Percentiles rank a stretch among this genome's conserved stretches.
phyloP scores from a whole-genome alignment of 495 filamentous ascomycete species.

The Penicillium coffeae region DNA sequence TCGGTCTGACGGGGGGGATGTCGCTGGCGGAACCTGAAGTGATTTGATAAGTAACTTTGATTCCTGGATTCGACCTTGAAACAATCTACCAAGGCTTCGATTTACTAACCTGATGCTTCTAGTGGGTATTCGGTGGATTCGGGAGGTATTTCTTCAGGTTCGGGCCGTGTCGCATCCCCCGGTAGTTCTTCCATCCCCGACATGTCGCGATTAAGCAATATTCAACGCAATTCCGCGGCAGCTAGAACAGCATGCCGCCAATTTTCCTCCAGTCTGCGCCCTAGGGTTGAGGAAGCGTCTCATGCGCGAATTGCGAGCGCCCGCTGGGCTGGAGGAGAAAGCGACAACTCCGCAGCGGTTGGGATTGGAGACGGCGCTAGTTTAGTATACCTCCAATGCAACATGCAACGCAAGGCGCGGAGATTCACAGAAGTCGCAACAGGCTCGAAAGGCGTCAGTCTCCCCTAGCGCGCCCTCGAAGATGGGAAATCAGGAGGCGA shows the following conservation, averaged over 20 bases:
- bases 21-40: conserved; percentile 18
- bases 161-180: not conserved
- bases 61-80: too few relatives aligned
- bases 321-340: conserved; percentile 1
- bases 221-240: conserved; percentile 12
- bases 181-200: conserved; percentile 15
- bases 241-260: conserved; percentile 28
- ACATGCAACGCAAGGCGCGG: not conserved
- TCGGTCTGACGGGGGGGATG: conserved; percentile 16
- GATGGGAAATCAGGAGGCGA: not conserved
- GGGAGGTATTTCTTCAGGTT: not conserved
- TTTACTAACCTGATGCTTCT: conserved; percentile 16
- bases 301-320: conserved; percentile 10
- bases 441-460: too few relatives aligned
- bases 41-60: conserved; percentile 1
- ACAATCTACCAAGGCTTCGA: too few relatives aligned
- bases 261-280: conserved; percentile 21
- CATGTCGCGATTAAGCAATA: conserved; percentile 21
- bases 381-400: not conserved
- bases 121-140: not conserved
- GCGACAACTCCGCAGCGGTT: not conserved
- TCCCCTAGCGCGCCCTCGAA: not conserved
- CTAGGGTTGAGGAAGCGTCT: conserved; percentile 24
- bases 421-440: too few relatives aligned
- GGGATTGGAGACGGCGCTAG: conserved; percentile 2